phyloP scores from a whole-genome alignment of 2,329 filamentous ascomycete genomes.

The Xylariaceae sp. region DNA sequence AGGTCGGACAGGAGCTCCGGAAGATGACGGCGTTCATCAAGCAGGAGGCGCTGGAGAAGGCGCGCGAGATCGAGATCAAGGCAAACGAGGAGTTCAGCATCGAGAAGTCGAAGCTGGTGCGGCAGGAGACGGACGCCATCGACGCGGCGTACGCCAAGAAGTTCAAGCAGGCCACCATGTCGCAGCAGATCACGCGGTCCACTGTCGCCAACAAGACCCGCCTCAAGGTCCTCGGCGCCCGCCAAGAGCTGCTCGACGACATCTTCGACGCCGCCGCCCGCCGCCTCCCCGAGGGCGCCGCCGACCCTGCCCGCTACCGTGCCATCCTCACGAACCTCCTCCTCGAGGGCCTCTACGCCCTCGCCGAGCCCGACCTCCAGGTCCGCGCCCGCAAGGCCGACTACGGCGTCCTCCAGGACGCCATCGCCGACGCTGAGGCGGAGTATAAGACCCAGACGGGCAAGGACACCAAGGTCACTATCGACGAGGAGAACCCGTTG shows the following conservation, averaged over 20 bases:
- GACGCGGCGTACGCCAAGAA: conserved; percentile 96
- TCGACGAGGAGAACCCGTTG: conserved; percentile 80
- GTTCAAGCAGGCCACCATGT: conserved; percentile 98
- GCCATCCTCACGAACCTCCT: conserved; percentile 76
- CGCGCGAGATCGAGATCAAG: conserved; percentile 95
- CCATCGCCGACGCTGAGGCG: conserved; percentile 72
- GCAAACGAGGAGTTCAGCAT: conserved; percentile 99
- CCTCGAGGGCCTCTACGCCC: conserved; percentile 85
- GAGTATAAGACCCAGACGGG: conserved; percentile 82
- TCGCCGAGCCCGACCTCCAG: conserved; percentile 77
- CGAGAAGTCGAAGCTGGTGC: conserved; percentile 98
- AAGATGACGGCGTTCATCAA: conserved; percentile 99
- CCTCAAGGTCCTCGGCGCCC: conserved; percentile 81
- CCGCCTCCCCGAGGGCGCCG: conserved; percentile 63
- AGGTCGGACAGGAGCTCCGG: conserved; percentile 97
- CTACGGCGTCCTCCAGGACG: conserved; percentile 73
- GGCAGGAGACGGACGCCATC: conserved; percentile 90
- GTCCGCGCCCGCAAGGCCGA: conserved; percentile 82
- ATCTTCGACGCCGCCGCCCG: conserved; percentile 83
- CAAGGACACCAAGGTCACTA: conserved; percentile 67
- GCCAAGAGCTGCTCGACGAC: conserved; percentile 87
- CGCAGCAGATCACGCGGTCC: conserved; percentile 96
- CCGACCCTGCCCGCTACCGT: conserved; percentile 76
- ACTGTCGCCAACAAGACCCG: conserved; percentile 96
- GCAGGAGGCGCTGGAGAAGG: conserved; percentile 96